Evolutionary conservation across 257 asterid species (phyloP).

Genomic region (Cinchona pubescens): DNA sequence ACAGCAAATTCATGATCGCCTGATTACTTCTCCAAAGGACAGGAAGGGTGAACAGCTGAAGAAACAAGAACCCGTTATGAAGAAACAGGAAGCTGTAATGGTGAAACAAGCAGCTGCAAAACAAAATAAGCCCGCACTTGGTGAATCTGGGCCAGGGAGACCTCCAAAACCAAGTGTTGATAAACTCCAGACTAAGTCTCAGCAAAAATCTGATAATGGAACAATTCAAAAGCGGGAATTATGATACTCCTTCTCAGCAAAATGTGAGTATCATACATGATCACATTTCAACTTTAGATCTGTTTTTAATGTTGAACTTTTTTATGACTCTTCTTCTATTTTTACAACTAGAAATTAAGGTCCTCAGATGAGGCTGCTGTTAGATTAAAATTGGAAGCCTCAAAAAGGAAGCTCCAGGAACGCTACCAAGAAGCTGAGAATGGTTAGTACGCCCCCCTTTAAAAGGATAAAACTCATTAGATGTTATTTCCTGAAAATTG

Average conservation of each 20-base stretch:
- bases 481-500: background rate
- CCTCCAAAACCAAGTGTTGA: slow-evolving; percentile 39
- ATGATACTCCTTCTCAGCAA: slow-evolving; percentile 41
- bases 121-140: slow-evolving; percentile 39
- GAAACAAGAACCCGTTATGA: slow-evolving; percentile 40
- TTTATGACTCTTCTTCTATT: background rate
- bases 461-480: background rate
- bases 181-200: slow-evolving; percentile 37
- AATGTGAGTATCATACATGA: slow-evolving; percentile 40
- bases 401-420: slow-evolving; percentile 93
- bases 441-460: slow-evolving; percentile 44
- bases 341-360: slow-evolving; percentile 33
- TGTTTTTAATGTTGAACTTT: background rate
- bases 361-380: slow-evolving; percentile 43
- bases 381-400: slow-evolving; percentile 57
- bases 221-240: slow-evolving; percentile 45
- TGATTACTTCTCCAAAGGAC: slow-evolving; percentile 35
- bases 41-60: slow-evolving; percentile 40
- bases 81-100: slow-evolving; percentile 38
- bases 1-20: slow-evolving; percentile 25
- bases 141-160: slow-evolving; percentile 46
- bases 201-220: slow-evolving; percentile 41
- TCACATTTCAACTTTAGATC: background rate
- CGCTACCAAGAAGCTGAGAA: slow-evolving; percentile 89
- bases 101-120: slow-evolving; percentile 43